phyloP scores from a whole-genome alignment of 108 stramenopile species.

The Cyclotella baltica region DNA sequence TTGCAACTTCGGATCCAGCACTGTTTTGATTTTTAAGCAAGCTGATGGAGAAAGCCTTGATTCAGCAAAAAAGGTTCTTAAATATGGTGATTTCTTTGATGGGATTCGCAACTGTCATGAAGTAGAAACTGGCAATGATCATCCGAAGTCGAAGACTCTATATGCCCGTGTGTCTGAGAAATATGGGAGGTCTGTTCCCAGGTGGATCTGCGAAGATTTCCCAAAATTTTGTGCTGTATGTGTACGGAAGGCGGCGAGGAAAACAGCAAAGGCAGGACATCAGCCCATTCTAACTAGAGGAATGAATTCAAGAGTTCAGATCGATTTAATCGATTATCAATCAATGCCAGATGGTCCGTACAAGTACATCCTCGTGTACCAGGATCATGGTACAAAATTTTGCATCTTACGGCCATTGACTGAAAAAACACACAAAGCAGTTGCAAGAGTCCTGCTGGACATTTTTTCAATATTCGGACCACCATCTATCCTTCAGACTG shows the following conservation, averaged over 20 bases:
- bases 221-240: background rate
- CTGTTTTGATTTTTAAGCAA: too few species aligned
- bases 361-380: constrained; percentile 26
- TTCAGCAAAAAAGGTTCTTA: too few species aligned
- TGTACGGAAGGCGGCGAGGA: background rate
- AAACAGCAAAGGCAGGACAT: constrained; percentile 10
- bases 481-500: background rate
- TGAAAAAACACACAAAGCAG: background rate
- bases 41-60: too few species aligned
- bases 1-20: too few species aligned
- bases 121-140: too few species aligned
- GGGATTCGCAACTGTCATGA: too few species aligned
- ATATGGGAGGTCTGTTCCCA: background rate
- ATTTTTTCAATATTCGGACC: background rate
- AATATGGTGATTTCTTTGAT: too few species aligned
- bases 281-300: constrained; percentile 32
- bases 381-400: constrained; percentile 37
- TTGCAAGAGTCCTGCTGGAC: background rate
- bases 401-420: background rate
- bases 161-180: background rate
- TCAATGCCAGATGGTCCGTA: constrained; percentile 46
- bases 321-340: constrained; percentile 45
- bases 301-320: constrained; percentile 22
- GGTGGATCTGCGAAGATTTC: background rate
- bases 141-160: background rate